phyloP scores from a whole-genome alignment of 306 rosid species.

The cucumber (Cucumis sativus) region Cucumber_9930_V3 NC_026656.2:22542501-22543000 shows the following conservation, averaged over 20 bases:
- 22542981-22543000: not conserved
- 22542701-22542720: slow-evolving; percentile 82
- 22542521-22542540: slow-evolving; percentile 53
- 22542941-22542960: not conserved
- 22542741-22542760: slow-evolving; percentile 85
- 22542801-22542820: not conserved
- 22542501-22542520: slow-evolving; percentile 49
- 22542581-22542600: not conserved
- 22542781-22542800: not conserved
- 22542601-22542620: not conserved
- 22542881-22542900: not conserved
- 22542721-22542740: slow-evolving; percentile 90
- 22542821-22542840: not conserved
- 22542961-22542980: not conserved
- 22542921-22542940: not conserved
- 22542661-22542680: not conserved
- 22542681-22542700: not conserved
- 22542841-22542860: not conserved
- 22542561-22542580: slow-evolving; percentile 83
- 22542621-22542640: not conserved
- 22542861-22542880: not conserved
- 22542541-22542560: slow-evolving; percentile 82
- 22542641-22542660: not conserved
- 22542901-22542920: not conserved
- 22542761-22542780: slow-evolving; percentile 4